Percentiles rank a stretch among this genome's conserved stretches.
Conservation (phyloP, 352 stramenopile species). For the Phytopythium aichiense region DNA sequence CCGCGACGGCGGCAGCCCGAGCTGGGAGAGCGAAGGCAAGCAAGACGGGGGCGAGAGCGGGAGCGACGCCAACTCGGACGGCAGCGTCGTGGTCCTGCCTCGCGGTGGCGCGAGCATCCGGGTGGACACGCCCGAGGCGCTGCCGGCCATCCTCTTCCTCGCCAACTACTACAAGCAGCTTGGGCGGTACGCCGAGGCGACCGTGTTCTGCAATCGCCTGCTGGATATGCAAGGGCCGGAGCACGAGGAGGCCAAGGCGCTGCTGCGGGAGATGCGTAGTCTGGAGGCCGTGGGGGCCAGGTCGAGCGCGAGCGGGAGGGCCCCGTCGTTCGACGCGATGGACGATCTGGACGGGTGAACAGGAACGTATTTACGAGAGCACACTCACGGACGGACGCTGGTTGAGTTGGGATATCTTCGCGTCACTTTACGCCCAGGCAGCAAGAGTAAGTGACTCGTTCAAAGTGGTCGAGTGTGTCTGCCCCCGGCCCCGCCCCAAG, state of each 20-base stretch:
- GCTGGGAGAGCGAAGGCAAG: conserved; percentile 7
- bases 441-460: neutral
- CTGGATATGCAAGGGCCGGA: conserved; percentile 75
- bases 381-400: neutral
- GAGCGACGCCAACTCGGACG: neutral
- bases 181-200: conserved; percentile 43
- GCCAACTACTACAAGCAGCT: conserved; percentile 82
- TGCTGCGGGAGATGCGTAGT: conserved; percentile 75
- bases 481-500: neutral
- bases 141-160: conserved; percentile 69
- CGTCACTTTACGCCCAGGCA: neutral
- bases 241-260: conserved; percentile 79
- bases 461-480: neutral
- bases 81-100: conserved; percentile 19
- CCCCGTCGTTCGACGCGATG: conserved; percentile 6
- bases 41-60: conserved; percentile 10
- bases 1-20: neutral
- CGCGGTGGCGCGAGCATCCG: conserved; percentile 34
- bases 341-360: neutral
- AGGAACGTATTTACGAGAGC: neutral
- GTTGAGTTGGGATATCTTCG: neutral
- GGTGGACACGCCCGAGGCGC: conserved; percentile 58
- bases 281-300: conserved; percentile 28
- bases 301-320: conserved; percentile 6
- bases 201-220: conserved; percentile 72